These are phyloP conservation scores for Metschnikowia lachancei DNA, from an alignment of 805 yeast genomes.

Conservation along the genomic window DNA sequence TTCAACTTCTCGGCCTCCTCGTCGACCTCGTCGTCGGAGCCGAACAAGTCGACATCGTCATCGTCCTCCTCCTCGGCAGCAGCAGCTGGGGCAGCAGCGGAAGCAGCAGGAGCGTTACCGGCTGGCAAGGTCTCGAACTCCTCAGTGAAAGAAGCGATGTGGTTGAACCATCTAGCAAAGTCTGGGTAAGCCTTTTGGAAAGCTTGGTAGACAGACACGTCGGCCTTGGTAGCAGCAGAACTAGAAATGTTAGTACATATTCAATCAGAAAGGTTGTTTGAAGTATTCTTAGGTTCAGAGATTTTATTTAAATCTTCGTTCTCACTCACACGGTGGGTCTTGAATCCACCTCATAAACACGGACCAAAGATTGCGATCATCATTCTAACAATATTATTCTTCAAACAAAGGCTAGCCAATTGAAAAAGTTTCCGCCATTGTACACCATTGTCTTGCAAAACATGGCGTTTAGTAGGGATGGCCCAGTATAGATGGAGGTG, in stretches of 20 bases:
- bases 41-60: conserved; percentile 91
- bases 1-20: conserved; percentile 96
- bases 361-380: conserved; percentile 84
- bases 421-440: not conserved
- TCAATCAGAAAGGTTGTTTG: not conserved
- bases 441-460: no score
- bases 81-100: conserved; percentile 44
- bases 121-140: conserved; percentile 83
- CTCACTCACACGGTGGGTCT: conserved; percentile 96
- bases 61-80: conserved; percentile 59
- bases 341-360: conserved; percentile 95
- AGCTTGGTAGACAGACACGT: conserved; percentile 90
- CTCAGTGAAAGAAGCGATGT: conserved; percentile 88
- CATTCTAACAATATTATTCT: conserved; percentile 33
- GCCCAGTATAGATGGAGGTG: not conserved
- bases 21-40: conserved; percentile 91
- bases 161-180: conserved; percentile 98
- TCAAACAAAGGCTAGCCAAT: conserved; percentile 1
- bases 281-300: conserved; percentile 28
- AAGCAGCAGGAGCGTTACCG: conserved; percentile 59
- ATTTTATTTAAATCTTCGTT: conserved; percentile 44
- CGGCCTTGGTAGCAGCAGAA: conserved; percentile 91
- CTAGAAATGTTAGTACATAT: conserved; percentile 34
- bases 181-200: conserved; percentile 89
- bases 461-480: no score